Evolutionary conservation across 2,329 filamentous ascomycete genomes (phyloP).

Genomic region (Metarhizium sp.): DNA sequence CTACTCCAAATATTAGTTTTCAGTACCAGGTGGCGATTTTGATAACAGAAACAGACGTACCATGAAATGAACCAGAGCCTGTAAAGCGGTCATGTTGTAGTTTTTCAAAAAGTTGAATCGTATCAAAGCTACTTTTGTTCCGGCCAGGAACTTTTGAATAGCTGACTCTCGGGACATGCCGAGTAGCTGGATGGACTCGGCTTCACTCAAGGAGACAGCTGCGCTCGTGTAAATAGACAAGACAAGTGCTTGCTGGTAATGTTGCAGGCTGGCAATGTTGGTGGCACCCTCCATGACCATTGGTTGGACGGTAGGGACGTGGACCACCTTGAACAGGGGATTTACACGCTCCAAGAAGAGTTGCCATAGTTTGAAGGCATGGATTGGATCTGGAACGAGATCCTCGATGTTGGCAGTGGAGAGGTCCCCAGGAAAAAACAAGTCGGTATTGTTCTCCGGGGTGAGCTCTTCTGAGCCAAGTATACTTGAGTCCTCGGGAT

Average conservation of each 20-base stretch:
- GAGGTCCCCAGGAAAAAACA: conserved; percentile 36
- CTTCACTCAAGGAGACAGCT: conserved; percentile 42
- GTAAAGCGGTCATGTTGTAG: conserved; percentile 48
- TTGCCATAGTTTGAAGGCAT: conserved; percentile 67
- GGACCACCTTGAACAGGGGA: conserved; percentile 62
- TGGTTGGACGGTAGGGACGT: conserved; percentile 60
- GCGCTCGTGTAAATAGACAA: conserved; percentile 59
- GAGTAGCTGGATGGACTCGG: conserved; percentile 45
- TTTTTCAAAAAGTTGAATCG: conserved; percentile 48
- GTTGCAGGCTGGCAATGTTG: conserved; percentile 43
- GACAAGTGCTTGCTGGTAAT: conserved; percentile 51
- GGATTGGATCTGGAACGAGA: conserved; percentile 54
- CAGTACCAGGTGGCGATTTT: background rate
- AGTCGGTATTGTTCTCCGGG: conserved; percentile 42
- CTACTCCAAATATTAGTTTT: conserved; percentile 22
- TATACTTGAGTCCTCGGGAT: conserved; percentile 36
- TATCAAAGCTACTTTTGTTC: conserved; percentile 39
- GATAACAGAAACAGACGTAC: conserved; percentile 22
- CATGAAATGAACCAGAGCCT: conserved; percentile 49
- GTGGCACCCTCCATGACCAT: conserved; percentile 54
- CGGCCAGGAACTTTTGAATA: conserved; percentile 40
- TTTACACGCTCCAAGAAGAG: conserved; percentile 66
- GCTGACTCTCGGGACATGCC: conserved; percentile 40
- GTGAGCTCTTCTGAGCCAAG: conserved; percentile 39
- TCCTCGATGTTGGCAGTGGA: conserved; percentile 31